Conservation (phyloP, 2,329 filamentous ascomycete species). For the Penicillium sp. region DNA sequence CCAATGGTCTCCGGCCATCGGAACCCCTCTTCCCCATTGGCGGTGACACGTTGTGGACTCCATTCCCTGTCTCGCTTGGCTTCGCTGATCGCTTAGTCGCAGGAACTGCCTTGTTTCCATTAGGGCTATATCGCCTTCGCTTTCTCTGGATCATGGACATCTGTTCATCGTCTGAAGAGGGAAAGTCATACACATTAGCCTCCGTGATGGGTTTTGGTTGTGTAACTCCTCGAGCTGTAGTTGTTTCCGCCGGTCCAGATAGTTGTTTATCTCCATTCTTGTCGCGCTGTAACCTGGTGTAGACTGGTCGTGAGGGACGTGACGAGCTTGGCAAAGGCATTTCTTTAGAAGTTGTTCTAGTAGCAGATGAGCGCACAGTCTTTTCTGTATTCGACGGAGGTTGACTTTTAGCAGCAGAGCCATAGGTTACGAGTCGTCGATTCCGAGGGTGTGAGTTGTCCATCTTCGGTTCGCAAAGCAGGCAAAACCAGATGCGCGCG, state of each 20-base stretch:
- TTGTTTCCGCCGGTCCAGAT: background rate
- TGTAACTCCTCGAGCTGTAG: background rate
- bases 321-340: background rate
- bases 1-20: background rate
- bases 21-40: background rate
- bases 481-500: background rate
- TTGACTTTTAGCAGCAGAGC: slow-evolving; percentile 25
- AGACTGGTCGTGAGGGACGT: background rate
- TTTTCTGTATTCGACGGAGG: slow-evolving; percentile 1
- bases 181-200: slow-evolving; percentile 24
- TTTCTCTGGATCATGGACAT: slow-evolving; percentile 15
- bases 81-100: background rate
- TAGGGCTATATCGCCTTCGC: slow-evolving; percentile 14
- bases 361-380: background rate
- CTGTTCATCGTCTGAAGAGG: slow-evolving; percentile 27
- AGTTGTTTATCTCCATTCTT: slow-evolving; percentile 3
- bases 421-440: slow-evolving; percentile 39
- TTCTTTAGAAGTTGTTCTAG: background rate
- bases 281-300: background rate
- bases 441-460: slow-evolving; percentile 15
- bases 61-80: background rate
- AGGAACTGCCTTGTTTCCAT: background rate
- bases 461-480: slow-evolving; percentile 12
- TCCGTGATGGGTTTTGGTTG: slow-evolving; percentile 2
- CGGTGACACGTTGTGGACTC: background rate